Evolutionary conservation across 345 rosid genomes (phyloP), one percentile per base, ranked within the genome.

Genomic region (Sonneratia alba): DNA sequence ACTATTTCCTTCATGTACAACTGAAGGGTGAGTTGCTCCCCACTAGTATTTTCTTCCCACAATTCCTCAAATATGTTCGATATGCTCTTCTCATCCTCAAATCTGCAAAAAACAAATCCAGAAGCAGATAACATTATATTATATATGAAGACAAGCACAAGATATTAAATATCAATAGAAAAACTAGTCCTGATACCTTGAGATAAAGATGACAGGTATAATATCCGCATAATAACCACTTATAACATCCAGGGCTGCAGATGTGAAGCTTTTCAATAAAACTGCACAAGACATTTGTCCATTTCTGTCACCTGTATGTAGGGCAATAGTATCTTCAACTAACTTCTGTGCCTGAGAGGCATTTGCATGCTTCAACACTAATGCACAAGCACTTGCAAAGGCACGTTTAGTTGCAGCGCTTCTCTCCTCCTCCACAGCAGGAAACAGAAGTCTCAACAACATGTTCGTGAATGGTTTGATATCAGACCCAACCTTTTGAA

Each of bases 1-100:
- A 94, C 83, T 75, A 91, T 88, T 86, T 94, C 98, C 73, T 47
- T 84, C 77, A 88, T 77, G 82, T 87, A 94, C 83, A 94, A 80
- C 73, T 94, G 98, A 64, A 87, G 82, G 56, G 97, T 86, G 65
- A 89, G 78, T 74, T 89, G 83, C 78, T 94, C 98, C 59, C 95
- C 94, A 80, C 95, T 88, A 53, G 90, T 84, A 70, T 79, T 88
- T 82, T 94, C 98, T 84, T 94, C 97, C 98, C 97, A 94, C 70
- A 94, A 79, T 72, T 94, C 98, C 87, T 94, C 98, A 84, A 87
- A 94, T 77, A 89, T 85, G 48, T 88, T 79, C 24, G 98, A 83
- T 79, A 89, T 82, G 78, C 78, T 70, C 85, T 89, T 89, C 79
- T 94, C 98, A 84, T 94, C 96, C 74, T 91, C 97, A 83, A 94